Evolutionary conservation across 1,139 yeast species (phyloP).

Genomic region (Hyphopichia burtonii): DNA sequence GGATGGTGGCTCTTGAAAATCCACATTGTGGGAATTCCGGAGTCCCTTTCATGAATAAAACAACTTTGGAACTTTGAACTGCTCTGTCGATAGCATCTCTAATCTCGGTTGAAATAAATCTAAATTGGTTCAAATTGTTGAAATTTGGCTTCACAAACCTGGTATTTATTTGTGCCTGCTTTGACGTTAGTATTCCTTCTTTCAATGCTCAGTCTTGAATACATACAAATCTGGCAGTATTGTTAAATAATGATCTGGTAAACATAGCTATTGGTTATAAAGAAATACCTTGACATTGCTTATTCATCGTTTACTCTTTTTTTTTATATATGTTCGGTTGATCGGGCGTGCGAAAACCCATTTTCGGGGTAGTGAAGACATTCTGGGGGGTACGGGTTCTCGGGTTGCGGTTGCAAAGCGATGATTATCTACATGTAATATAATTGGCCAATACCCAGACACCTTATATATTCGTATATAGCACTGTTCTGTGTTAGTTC

Average conservation of each 20-base stretch:
- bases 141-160: neutral
- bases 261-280: slow-evolving; percentile 16
- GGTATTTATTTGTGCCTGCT: slow-evolving; percentile 7
- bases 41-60: slow-evolving; percentile 92
- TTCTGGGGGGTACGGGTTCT: neutral
- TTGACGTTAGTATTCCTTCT: slow-evolving; percentile 5
- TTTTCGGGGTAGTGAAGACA: no score
- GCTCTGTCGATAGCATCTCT: slow-evolving; percentile 82
- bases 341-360: neutral
- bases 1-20: slow-evolving; percentile 92
- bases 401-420: slow-evolving; percentile 1
- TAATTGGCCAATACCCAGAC: neutral
- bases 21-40: slow-evolving; percentile 99
- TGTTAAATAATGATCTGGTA: slow-evolving; percentile 20
- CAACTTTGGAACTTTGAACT: slow-evolving; percentile 86
- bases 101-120: slow-evolving; percentile 77
- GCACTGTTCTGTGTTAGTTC: no score
- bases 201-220: no score
- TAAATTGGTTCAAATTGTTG: slow-evolving; percentile 12
- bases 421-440: neutral
- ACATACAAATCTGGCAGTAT: slow-evolving; percentile 21
- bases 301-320: slow-evolving; percentile 2
- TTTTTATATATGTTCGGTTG: neutral
- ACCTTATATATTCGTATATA: no score
- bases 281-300: neutral